A percentile compares a stretch with the other conserved stretches of the same genome.
Evolutionary conservation across 768 basidiomycete genomes (phyloP).

Genomic region (Zangia roseola): DNA sequence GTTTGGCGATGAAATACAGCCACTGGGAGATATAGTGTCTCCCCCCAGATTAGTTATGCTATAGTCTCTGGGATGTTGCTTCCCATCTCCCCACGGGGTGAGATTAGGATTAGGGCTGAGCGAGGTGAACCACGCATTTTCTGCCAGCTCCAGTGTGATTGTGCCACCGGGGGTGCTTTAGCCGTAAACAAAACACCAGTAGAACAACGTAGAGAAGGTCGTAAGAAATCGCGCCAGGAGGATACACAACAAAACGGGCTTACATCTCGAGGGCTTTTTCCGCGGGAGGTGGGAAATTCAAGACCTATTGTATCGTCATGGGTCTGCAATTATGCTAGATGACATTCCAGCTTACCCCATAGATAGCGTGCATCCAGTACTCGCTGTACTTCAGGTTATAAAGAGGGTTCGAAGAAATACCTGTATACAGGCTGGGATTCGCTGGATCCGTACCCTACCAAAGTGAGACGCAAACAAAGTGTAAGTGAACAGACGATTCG

Average conservation of each 20-base stretch:
- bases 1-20: conserved; percentile 8
- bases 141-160: conserved; percentile 5
- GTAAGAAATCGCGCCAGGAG: background rate
- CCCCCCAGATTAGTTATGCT: background rate
- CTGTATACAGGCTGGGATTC: background rate
- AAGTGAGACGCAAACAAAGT: background rate
- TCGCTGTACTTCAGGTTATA: background rate
- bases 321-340: background rate
- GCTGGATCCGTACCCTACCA: conserved; percentile 1
- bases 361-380: background rate
- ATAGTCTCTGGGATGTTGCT: background rate
- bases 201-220: background rate
- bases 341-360: background rate
- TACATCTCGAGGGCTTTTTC: conserved; percentile 9
- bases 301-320: conserved; percentile 2
- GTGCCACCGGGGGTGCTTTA: background rate
- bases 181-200: background rate
- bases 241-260: background rate
- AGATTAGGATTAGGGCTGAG: background rate
- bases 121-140: conserved; percentile 2
- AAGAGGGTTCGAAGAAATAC: background rate
- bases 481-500: background rate
- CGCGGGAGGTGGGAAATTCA: background rate
- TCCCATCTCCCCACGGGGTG: too few species aligned
- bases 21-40: too few species aligned